These are phyloP conservation scores for Neonectria sp. DNA, from an alignment of 2,329 filamentous ascomycete species.

Conservation along the genomic window DNA sequence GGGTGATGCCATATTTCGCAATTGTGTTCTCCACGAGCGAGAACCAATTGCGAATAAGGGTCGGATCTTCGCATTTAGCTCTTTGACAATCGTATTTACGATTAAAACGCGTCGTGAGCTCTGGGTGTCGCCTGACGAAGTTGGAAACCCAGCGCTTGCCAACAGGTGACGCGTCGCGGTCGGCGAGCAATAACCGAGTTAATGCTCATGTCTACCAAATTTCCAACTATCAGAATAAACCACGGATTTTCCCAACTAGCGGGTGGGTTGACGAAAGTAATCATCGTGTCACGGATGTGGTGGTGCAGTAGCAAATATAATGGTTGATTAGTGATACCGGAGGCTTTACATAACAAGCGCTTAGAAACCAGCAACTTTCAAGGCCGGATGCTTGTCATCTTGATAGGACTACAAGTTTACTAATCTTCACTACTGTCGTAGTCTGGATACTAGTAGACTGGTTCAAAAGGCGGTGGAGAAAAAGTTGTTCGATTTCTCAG, in stretches of 20 bases:
- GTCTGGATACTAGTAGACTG: background rate
- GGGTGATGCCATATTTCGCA: background rate
- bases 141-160: background rate
- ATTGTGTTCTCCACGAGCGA: conserved; percentile 3
- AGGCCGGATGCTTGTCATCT: background rate
- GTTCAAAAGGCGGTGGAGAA: background rate
- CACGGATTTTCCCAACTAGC: background rate
- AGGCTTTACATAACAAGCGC: background rate
- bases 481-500: background rate
- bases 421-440: background rate
- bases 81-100: too few relatives aligned
- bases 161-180: background rate
- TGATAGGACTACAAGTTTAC: background rate
- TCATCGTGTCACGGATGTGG: background rate
- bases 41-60: conserved; percentile 6
- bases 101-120: too few relatives aligned
- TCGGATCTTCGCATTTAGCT: too few relatives aligned
- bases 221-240: background rate
- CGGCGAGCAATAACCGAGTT: background rate
- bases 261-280: background rate
- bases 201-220: background rate
- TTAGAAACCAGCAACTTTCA: background rate
- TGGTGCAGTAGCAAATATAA: background rate
- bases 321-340: background rate
- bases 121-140: background rate